Base-by-base conservation (phyloP, 2,329 filamentous ascomycete species). In the Monosporascus sp. region DNA sequence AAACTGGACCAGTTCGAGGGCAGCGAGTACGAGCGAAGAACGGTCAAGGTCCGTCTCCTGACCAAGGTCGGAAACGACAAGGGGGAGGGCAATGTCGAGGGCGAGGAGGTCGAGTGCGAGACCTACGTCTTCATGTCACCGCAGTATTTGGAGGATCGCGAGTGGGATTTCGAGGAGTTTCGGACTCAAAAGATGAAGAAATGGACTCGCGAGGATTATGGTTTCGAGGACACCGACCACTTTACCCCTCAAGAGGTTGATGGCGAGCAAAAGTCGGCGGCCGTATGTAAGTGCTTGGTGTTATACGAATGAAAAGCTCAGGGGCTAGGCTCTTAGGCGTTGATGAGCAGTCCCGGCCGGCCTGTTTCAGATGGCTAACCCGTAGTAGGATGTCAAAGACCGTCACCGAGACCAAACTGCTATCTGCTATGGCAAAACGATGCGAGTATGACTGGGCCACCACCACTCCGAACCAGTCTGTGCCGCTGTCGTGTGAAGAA, bases 111-210 rank as follows among this genome's bases (percentile, higher is more conserved):
- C 49, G 71, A 76, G 56, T 80, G 85, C 3, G 75, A 80, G 50
- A 83, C 84, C 14, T 92, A 92, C 66, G 78, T 91, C 5, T 91
- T 81, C 70, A 74, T 76, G 45, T 58, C 74, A 1, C 68, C 73
- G 17, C 59, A 70, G 0, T 38, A 64, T 0, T 72, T 97, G 19
- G 90, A 96, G 69, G 76, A 81, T 34, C 71, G 75, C 22, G 91
- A 96, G 69, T 97, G 93, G 93, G 90, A 96, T 68, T 94, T 91
- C 73, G 84, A 86, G 48, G 84, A 88, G 58, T 97, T 97, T 67
- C 83, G 87, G 56, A 77, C 78, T 62, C 86, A 94, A 57, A 96
- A 91, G 75, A 73, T 84, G 73, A 67, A 67, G 52, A 53, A 65
- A 3, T 85, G 81, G 81, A 78, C 79, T 5, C 69, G 79, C n/a